A percentile compares a stretch with the other conserved stretches of the same genome.
phyloP scores from a whole-genome alignment of 148 eudicot species.

The Vaccinium myrtillus region DNA sequence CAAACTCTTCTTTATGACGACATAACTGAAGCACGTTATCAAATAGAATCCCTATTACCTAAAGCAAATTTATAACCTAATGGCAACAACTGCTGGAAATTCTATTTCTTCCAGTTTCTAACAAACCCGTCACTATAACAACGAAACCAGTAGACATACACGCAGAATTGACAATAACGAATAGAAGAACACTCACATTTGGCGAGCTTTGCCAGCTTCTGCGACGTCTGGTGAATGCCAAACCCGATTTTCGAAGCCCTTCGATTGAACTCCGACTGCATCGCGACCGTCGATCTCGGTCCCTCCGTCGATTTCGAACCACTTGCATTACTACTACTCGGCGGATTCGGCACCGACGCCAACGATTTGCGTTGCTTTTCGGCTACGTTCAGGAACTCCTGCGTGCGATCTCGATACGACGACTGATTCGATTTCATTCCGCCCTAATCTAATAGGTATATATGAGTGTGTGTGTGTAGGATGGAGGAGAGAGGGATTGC shows the following conservation, averaged over 20 bases:
- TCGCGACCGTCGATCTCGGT: slow-evolving; percentile 42
- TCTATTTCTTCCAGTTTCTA: not conserved
- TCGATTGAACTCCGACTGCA: slow-evolving; percentile 66
- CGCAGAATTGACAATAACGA: not conserved
- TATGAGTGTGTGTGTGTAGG: not conserved
- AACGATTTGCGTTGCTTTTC: slow-evolving; percentile 48
- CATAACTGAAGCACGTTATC: too few species aligned
- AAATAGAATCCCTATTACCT: too few species aligned
- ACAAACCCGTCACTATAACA: not conserved
- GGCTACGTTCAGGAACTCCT: slow-evolving; percentile 53
- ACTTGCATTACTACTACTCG: slow-evolving; percentile 19
- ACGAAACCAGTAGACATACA: not conserved
- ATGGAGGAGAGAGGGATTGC: not conserved
- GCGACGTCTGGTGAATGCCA: slow-evolving; percentile 78
- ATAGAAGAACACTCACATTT: slow-evolving; percentile 47
- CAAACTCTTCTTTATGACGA: too few species aligned
- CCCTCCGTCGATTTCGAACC: slow-evolving; percentile 27
- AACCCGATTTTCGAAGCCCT: slow-evolving; percentile 74
- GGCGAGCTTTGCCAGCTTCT: slow-evolving; percentile 79
- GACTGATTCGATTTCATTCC: slow-evolving; percentile 13
- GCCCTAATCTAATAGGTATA: not conserved
- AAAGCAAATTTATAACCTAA: not conserved
- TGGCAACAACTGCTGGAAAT: not conserved
- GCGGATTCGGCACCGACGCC: slow-evolving; percentile 24
- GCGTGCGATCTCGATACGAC: slow-evolving; percentile 64